Evolutionary conservation across 2,329 filamentous ascomycete species (phyloP).

Genomic region (Alternaria longipes): DNA sequence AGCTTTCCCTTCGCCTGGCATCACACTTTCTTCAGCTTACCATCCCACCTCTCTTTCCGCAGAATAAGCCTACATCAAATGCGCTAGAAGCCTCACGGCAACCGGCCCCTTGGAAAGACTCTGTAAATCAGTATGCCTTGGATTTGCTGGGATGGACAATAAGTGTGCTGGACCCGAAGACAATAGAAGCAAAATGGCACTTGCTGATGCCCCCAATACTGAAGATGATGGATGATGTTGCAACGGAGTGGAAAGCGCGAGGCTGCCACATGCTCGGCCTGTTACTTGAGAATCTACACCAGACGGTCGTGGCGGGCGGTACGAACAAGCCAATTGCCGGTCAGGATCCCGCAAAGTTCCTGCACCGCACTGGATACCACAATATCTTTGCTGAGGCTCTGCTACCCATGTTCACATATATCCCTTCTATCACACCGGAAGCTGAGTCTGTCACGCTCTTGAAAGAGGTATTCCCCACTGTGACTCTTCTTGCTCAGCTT

Average conservation of each 20-base stretch:
- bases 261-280: slow-evolving; percentile 65
- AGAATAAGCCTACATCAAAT: slow-evolving; percentile 40
- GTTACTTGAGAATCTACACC: slow-evolving; percentile 61
- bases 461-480: slow-evolving; percentile 69
- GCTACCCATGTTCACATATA: slow-evolving; percentile 75
- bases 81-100: slow-evolving; percentile 68
- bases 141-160: slow-evolving; percentile 71
- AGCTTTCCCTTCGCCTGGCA: slow-evolving; percentile 60
- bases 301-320: not conserved
- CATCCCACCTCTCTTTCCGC: slow-evolving; percentile 71
- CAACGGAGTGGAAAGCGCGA: slow-evolving; percentile 61
- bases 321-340: slow-evolving; percentile 30
- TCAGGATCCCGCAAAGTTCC: slow-evolving; percentile 58
- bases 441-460: slow-evolving; percentile 73
- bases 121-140: slow-evolving; percentile 59
- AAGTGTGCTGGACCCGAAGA: slow-evolving; percentile 58
- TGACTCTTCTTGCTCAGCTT: slow-evolving; percentile 63
- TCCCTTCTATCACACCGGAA: slow-evolving; percentile 80
- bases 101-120: slow-evolving; percentile 67
- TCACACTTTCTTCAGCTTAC: slow-evolving; percentile 68
- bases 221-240: slow-evolving; percentile 71
- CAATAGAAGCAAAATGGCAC: slow-evolving; percentile 69
- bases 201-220: slow-evolving; percentile 75
- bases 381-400: slow-evolving; percentile 74
- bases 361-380: slow-evolving; percentile 65